phyloP scores from a whole-genome alignment of 106 monocot genomes.

The Agapanthus africanus region DNA sequence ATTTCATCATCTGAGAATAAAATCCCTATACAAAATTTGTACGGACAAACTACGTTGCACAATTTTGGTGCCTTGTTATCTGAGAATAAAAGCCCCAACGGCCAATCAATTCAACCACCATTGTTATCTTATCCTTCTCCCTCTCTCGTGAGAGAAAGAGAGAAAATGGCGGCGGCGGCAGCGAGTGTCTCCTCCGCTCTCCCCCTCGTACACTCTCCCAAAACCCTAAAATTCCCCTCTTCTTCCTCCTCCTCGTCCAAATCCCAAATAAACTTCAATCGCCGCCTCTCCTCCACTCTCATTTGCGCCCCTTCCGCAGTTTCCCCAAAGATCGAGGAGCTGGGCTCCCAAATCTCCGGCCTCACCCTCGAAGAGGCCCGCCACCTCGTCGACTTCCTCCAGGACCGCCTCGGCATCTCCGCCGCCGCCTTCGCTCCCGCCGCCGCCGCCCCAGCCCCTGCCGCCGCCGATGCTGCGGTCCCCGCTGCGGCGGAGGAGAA shows the following conservation, averaged over 20 bases:
- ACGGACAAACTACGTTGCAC: too few relatives aligned
- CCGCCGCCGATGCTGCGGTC: slow-evolving; percentile 26
- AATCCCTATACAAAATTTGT: too few relatives aligned
- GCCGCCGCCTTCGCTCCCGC: slow-evolving; percentile 42
- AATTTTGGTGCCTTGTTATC: too few relatives aligned
- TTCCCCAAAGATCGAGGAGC: slow-evolving; percentile 44
- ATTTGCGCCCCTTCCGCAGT: slow-evolving; percentile 8
- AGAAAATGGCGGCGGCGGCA: slow-evolving; percentile 24
- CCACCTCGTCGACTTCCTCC: slow-evolving; percentile 44
- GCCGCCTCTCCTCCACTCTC: slow-evolving; percentile 6
- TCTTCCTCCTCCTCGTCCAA: slow-evolving; percentile 6
- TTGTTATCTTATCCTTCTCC: too few relatives aligned
- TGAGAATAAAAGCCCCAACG: too few relatives aligned
- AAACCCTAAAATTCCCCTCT: slow-evolving; percentile 7
- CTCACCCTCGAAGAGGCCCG: slow-evolving; percentile 65
- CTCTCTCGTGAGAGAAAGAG: neutral
- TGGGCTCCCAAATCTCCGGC: slow-evolving; percentile 27
- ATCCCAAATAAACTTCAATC: neutral
- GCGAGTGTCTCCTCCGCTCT: slow-evolving; percentile 15
- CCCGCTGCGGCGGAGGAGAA: slow-evolving; percentile 64
- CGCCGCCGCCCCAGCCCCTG: slow-evolving; percentile 31
- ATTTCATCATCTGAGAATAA: too few relatives aligned
- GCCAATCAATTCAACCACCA: too few relatives aligned
- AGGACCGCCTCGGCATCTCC: slow-evolving; percentile 53
- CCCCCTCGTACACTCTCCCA: slow-evolving; percentile 11